Conservation (phyloP, 2,329 filamentous ascomycete genomes). For the Aureobasidium sp. region DNA sequence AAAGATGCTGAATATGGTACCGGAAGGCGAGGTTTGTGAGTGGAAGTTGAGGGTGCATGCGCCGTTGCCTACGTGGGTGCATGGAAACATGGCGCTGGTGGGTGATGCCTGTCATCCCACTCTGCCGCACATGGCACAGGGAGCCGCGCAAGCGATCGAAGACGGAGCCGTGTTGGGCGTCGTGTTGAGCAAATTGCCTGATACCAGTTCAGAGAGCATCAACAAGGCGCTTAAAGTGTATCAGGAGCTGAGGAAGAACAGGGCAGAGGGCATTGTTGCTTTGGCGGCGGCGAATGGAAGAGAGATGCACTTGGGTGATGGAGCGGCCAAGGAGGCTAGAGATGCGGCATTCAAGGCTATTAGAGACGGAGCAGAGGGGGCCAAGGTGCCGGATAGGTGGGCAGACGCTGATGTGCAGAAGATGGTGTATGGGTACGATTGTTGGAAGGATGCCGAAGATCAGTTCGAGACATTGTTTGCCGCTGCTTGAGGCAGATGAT, state of each 20-base stretch:
- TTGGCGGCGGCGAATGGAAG: slow-evolving; percentile 49
- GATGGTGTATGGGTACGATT: slow-evolving; percentile 43
- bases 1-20: slow-evolving; percentile 54
- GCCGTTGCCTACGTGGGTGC: slow-evolving; percentile 56
- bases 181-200: slow-evolving; percentile 43
- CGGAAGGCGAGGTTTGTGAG: slow-evolving; percentile 59
- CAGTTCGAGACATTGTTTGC: slow-evolving; percentile 33
- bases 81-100: slow-evolving; percentile 46
- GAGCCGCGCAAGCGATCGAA: slow-evolving; percentile 59
- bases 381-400: slow-evolving; percentile 46
- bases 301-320: slow-evolving; percentile 50
- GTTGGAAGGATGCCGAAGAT: slow-evolving; percentile 38
- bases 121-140: slow-evolving; percentile 57
- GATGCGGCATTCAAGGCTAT: slow-evolving; percentile 48
- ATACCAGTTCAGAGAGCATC: slow-evolving; percentile 40
- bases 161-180: slow-evolving; percentile 53
- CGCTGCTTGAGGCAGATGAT: slow-evolving; percentile 18
- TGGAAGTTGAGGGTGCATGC: slow-evolving; percentile 59
- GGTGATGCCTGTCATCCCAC: slow-evolving; percentile 59
- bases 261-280: slow-evolving; percentile 51
- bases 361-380: slow-evolving; percentile 33
- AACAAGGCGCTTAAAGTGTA: slow-evolving; percentile 50
- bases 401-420: slow-evolving; percentile 46
- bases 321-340: slow-evolving; percentile 52
- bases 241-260: slow-evolving; percentile 48